These are phyloP conservation scores for Phytopythium litorale DNA, from an alignment of 352 stramenopile genomes.

Conservation along the genomic window DNA sequence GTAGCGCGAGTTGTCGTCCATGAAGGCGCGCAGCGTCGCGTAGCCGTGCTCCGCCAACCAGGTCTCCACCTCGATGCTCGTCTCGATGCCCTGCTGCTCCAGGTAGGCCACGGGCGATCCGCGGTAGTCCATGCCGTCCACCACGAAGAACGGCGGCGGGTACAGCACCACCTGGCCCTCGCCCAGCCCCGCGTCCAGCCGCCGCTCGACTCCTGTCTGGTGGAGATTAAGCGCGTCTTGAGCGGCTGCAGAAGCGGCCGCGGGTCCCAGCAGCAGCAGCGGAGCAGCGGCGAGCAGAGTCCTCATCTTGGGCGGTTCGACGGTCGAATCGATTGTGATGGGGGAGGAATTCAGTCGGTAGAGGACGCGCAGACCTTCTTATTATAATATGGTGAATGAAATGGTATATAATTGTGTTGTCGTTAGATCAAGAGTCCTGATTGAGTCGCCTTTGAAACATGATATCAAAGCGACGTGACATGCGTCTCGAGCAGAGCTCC, in stretches of 20 bases:
- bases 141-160: constrained; percentile 48
- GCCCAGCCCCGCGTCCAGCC: constrained; percentile 18
- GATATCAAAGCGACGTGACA: background rate
- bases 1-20: constrained; percentile 55
- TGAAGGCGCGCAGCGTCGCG: constrained; percentile 36
- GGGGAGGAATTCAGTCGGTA: background rate
- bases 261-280: constrained; percentile 4
- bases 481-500: background rate
- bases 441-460: background rate
- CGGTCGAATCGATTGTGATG: background rate
- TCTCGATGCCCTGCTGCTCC: constrained; percentile 46
- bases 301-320: background rate
- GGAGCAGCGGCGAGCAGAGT: background rate
- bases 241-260: constrained; percentile 9
- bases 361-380: background rate
- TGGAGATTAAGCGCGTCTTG: background rate
- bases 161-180: constrained; percentile 45
- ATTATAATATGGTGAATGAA: too few relatives aligned
- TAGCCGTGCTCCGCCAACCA: constrained; percentile 41
- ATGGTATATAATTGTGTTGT: too few relatives aligned
- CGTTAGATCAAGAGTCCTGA: too few relatives aligned
- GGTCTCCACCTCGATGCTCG: constrained; percentile 35
- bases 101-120: constrained; percentile 40
- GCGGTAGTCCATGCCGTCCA: constrained; percentile 42
- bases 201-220: background rate